A percentile compares a stretch with the other conserved stretches of the same genome.
These are phyloP conservation scores for Chaetomium tenue DNA, from an alignment of 495 filamentous ascomycete genomes.

Conservation along the genomic window DNA sequence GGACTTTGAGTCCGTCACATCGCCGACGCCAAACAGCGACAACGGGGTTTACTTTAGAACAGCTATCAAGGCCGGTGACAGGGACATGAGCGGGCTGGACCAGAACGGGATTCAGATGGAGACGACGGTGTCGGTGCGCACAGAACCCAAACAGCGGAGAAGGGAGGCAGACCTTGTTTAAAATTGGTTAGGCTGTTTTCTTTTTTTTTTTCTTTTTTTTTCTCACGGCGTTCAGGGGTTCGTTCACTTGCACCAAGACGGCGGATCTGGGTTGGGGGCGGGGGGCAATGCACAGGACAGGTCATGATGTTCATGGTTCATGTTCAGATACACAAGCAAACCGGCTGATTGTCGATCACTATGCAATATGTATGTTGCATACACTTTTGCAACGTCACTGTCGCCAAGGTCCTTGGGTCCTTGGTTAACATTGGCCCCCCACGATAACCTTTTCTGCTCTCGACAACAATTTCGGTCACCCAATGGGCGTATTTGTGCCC, in stretches of 20 bases:
- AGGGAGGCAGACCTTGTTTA: neutral
- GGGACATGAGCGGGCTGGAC: neutral
- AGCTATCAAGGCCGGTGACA: neutral
- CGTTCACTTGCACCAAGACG: neutral
- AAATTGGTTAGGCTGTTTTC: neutral
- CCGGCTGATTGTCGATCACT: neutral
- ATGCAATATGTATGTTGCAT: neutral
- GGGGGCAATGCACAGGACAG: neutral
- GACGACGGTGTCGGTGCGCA: slow-evolving; percentile 1
- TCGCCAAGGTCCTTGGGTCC: neutral
- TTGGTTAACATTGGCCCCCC: neutral
- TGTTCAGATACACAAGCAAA: neutral
- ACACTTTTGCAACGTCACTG: neutral
- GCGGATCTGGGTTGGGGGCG: no score
- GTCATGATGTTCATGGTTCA: neutral
- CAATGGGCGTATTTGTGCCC: neutral
- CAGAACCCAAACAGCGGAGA: neutral
- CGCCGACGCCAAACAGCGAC: neutral
- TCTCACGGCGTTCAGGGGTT: slow-evolving; percentile 1
- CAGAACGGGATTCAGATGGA: slow-evolving; percentile 1
- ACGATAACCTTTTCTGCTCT: neutral
- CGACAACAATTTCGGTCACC: neutral
- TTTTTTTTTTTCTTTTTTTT: neutral
- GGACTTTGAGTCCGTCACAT: neutral
- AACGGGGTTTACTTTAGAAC: neutral